These are phyloP conservation scores for Hyparrhenia diplandra DNA, from an alignment of 176 grass and related monocot species.

Conservation along the genomic window DNA sequence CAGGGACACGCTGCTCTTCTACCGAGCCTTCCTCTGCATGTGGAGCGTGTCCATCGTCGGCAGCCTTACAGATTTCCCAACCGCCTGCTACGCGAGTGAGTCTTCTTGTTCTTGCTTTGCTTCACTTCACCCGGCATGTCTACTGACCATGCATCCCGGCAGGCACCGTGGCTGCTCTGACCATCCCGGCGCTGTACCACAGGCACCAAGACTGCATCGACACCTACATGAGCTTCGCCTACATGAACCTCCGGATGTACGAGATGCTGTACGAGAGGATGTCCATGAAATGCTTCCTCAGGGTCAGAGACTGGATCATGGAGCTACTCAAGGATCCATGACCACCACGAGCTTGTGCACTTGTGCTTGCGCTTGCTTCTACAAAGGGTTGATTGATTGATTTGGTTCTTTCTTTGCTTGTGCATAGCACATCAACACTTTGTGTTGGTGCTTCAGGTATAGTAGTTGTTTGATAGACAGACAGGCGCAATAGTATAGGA, in stretches of 20 bases:
- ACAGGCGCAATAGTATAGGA: not conserved
- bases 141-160: not conserved
- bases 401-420: not conserved
- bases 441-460: not conserved
- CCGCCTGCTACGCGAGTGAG: conserved; percentile 48
- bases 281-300: conserved; percentile 47
- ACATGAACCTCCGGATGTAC: conserved; percentile 67
- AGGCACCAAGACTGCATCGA: conserved; percentile 53
- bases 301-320: conserved; percentile 35
- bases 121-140: too few species aligned
- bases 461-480: not conserved
- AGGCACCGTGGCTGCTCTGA: conserved; percentile 48
- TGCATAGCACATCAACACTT: not conserved
- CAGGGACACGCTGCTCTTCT: conserved; percentile 51
- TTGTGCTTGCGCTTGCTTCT: not conserved
- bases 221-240: not conserved
- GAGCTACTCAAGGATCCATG: conserved; percentile 51
- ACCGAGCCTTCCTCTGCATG: conserved; percentile 38
- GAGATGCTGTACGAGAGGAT: conserved; percentile 20
- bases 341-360: not conserved
- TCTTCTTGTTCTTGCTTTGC: too few species aligned
- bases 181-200: conserved; percentile 64
- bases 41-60: conserved; percentile 53
- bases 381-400: not conserved
- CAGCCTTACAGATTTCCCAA: not conserved